Percentiles rank a stretch among this genome's conserved stretches.
Evolutionary conservation across 2,329 filamentous ascomycete genomes (phyloP).

Genomic region (Trichoderma sp.): DNA sequence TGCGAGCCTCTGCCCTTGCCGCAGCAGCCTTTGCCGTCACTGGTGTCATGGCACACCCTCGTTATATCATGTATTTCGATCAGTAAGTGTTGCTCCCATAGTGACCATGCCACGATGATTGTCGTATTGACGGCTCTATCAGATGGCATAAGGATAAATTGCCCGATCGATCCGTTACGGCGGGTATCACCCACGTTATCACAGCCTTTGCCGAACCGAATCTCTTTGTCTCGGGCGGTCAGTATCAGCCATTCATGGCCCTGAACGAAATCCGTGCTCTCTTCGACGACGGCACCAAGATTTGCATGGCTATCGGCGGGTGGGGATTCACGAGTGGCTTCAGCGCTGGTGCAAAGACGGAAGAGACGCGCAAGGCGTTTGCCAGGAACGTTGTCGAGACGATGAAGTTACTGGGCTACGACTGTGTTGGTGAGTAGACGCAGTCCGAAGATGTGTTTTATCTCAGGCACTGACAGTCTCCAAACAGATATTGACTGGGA

Average conservation of each 20-base stretch:
- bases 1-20: constrained; percentile 20
- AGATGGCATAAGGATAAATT: constrained; percentile 42
- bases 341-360: constrained; percentile 44
- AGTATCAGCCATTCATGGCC: constrained; percentile 52
- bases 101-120: not conserved
- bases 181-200: constrained; percentile 52
- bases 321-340: constrained; percentile 63
- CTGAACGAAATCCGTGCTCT: constrained; percentile 49
- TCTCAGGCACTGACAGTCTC: not conserved
- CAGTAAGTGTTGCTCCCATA: constrained; percentile 33
- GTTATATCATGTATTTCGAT: constrained; percentile 45
- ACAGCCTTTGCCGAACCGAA: constrained; percentile 52
- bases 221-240: constrained; percentile 44
- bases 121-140: not conserved
- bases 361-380: constrained; percentile 47
- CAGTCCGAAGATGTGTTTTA: no score
- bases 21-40: constrained; percentile 23
- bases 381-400: constrained; percentile 57
- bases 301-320: constrained; percentile 63
- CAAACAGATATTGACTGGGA: constrained; percentile 64
- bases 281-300: constrained; percentile 52
- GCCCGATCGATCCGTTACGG: constrained; percentile 37
- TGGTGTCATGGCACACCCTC: constrained; percentile 19
- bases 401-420: constrained; percentile 53
- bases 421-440: constrained; percentile 51